Evolutionary conservation across 306 rosid species (phyloP), one percentile per base, ranked within the genome.

Genomic region (Prunus mume): DNA sequence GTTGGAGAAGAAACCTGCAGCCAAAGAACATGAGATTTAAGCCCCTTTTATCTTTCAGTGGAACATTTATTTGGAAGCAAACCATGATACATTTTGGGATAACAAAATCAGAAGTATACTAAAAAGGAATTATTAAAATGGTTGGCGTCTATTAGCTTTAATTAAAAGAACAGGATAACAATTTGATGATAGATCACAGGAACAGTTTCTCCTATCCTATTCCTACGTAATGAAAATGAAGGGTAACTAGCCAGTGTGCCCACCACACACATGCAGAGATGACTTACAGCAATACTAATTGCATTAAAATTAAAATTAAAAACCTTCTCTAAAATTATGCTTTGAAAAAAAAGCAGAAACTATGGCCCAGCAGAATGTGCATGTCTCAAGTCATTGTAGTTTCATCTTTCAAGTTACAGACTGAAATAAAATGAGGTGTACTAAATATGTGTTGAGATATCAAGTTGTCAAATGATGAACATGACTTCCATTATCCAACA

Each of bases 1-100:
- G 99, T 93, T 12, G 99, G 98, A 67, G 99, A 96, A 70, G 98
- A 96, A 75, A 96, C 92, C 99, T 95, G 86, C 69, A 77, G 19
- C 76, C 56, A 68, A 18, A 8, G 43, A 65, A 72, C 14, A 15
- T 9, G 1, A 50, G 47, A 58, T 19, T 65, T 68, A 30, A 52
- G 15, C 63, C 47, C 5, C 6, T 0, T 12, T 77, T 38, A 32
- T 12, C 22, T 17, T 45, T 30, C 24, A 68, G 13, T 12, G 30
- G 4, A 25, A 55, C 32, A 68, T 11, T 49, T 4, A 57, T 19
- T 54, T 46, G 66, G 17, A 68, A 43, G 13, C 34, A 67, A 22
- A 12, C 51, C 15, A n/a, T 18, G 14, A 19, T 14, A 52, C 41
- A 38, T 11, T 12, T 22, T 22, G 46, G 18, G 41, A 41, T 24